A percentile compares a stretch with the other conserved stretches of the same genome.
Conservation (phyloP, 2,329 filamentous ascomycete species). For the Pezicula radicicola region DNA sequence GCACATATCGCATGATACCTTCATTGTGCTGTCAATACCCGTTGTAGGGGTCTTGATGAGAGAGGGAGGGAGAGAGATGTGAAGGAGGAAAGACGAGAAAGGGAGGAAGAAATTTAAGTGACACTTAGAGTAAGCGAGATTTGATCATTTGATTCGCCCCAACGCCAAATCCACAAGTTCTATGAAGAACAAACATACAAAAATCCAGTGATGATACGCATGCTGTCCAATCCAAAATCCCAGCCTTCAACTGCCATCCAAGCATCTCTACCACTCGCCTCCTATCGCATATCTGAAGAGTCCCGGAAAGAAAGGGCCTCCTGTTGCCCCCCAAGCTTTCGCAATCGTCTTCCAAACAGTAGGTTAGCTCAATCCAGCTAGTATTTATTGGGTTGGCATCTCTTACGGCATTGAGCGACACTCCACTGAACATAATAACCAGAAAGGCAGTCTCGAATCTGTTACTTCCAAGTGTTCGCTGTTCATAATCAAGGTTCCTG, state of each 20-base stretch:
- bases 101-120: too few species aligned
- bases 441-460: constrained; percentile 43
- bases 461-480: constrained; percentile 42
- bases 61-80: too few species aligned
- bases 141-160: too few species aligned
- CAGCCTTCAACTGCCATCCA: background rate
- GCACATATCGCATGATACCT: too few species aligned
- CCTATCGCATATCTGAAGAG: constrained; percentile 50
- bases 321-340: constrained; percentile 46
- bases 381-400: background rate
- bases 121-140: too few species aligned
- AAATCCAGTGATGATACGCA: too few species aligned
- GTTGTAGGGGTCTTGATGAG: too few species aligned
- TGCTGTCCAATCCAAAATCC: too few species aligned
- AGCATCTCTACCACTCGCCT: constrained; percentile 39
- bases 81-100: too few species aligned
- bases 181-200: too few species aligned
- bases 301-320: constrained; percentile 44
- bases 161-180: too few species aligned
- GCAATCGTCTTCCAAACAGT: constrained; percentile 30
- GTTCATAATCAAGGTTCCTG: constrained; percentile 33
- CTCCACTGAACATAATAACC: constrained; percentile 45
- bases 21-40: too few species aligned
- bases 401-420: constrained; percentile 38
- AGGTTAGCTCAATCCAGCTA: background rate